These are phyloP conservation scores for Neopestalotiopsis clavispora DNA, from an alignment of 2,329 filamentous ascomycete genomes.

Conservation along the genomic window DNA sequence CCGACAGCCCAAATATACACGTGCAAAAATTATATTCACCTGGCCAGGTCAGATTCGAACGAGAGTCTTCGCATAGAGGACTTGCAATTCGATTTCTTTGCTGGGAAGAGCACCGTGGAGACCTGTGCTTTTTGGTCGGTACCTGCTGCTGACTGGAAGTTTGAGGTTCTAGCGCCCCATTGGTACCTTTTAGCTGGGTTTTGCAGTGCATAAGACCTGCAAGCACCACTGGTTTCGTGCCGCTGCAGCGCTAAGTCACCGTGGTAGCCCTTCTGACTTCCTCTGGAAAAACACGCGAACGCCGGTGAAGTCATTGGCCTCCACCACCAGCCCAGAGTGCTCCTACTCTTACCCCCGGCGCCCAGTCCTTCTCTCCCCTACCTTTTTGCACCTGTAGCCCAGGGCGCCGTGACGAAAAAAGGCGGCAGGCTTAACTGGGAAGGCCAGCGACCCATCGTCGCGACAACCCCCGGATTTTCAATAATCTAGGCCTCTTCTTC, in stretches of 20 bases:
- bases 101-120: neutral
- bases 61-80: neutral
- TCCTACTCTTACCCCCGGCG: neutral
- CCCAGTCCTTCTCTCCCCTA: neutral
- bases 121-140: neutral
- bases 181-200: neutral
- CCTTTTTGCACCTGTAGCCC: neutral
- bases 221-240: neutral
- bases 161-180: neutral
- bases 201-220: neutral
- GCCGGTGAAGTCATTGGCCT: constrained; percentile 17
- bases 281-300: neutral
- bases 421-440: constrained; percentile 15
- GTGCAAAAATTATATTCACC: neutral
- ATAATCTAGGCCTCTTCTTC: constrained; percentile 8
- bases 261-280: neutral
- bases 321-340: neutral
- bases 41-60: neutral
- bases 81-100: neutral
- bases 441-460: constrained; percentile 13
- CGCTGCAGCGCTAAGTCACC: constrained; percentile 1
- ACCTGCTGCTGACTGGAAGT: neutral
- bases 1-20: neutral
- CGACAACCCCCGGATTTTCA: constrained; percentile 12
- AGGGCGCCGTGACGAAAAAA: constrained; percentile 12